Evolutionary conservation across 495 filamentous ascomycete species (phyloP).

Genomic region (Trichocladium antarcticum): DNA sequence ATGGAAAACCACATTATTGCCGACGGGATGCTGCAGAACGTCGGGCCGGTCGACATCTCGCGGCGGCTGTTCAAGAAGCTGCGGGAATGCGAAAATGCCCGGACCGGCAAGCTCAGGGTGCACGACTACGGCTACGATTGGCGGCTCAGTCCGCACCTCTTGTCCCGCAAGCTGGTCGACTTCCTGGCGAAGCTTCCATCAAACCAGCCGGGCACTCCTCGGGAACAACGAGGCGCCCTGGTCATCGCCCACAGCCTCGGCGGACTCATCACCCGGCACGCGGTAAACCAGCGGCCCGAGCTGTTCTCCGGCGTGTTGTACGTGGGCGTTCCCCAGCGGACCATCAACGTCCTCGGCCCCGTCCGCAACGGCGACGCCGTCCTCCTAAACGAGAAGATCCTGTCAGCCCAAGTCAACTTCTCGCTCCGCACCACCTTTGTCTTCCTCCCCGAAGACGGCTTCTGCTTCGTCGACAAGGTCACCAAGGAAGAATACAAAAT

Average conservation of each 20-base stretch:
- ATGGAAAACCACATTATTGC: slow-evolving; percentile 74
- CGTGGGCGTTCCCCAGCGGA: slow-evolving; percentile 73
- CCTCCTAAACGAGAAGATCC: slow-evolving; percentile 74
- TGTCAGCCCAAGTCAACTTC: slow-evolving; percentile 93
- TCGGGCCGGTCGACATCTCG: slow-evolving; percentile 87
- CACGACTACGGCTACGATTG: slow-evolving; percentile 95
- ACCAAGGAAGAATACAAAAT: slow-evolving; percentile 73
- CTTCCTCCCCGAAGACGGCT: slow-evolving; percentile 77
- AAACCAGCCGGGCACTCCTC: slow-evolving; percentile 45
- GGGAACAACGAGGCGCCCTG: slow-evolving; percentile 52
- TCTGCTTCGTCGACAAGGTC: slow-evolving; percentile 75
- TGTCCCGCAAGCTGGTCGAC: slow-evolving; percentile 54
- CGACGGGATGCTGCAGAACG: slow-evolving; percentile 76
- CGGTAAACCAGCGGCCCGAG: slow-evolving; percentile 76
- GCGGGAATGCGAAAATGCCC: slow-evolving; percentile 58
- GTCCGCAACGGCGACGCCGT: slow-evolving; percentile 86
- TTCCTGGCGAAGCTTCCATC: slow-evolving; percentile 67
- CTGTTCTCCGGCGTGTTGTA: slow-evolving; percentile 81
- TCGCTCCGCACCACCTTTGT: slow-evolving; percentile 77
- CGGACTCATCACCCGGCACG: slow-evolving; percentile 80
- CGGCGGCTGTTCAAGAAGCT: slow-evolving; percentile 69
- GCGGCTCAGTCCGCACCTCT: slow-evolving; percentile 72
- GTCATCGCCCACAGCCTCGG: slow-evolving; percentile 87
- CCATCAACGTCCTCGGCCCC: slow-evolving; percentile 85
- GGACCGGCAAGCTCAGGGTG: slow-evolving; percentile 59